Evolutionary conservation across 345 rosid genomes (phyloP), one percentile per base, ranked within the genome.

Genomic region (Erodium maritimum): DNA sequence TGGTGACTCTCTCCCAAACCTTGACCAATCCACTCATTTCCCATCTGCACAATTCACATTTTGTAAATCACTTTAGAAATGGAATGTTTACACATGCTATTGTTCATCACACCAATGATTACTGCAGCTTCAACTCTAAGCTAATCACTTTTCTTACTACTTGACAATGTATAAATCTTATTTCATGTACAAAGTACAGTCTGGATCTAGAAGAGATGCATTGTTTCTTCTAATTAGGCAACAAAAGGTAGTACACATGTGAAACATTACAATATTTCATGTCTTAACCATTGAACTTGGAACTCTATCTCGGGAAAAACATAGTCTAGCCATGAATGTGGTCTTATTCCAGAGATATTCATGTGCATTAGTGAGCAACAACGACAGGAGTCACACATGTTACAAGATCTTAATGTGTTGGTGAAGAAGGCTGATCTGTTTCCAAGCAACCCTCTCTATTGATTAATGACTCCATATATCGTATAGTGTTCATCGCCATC

Each of bases 221-320:
- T 10, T 42, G 48, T 42, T 42, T 42, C 0, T 42, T 42, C 48
- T 42, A 42, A 0, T 7, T 9, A 37, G 21, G 8, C 4, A 22
- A 17, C 24, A 59, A 17, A 34, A 23, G 24, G 21, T 19, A 50
- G 20, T 53, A n/a, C n/a, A n/a, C 19, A 25, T 14, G 52, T 4
- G n/a, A n/a, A n/a, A 61, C 17, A 53, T 42, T 42, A 42, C 0
- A 42, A 42, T 42, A 29, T 29, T 29, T 29, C 37, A 11, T 16
- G 48, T 10, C 48, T 29, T 29, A 29, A 42, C 25, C 73, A 57
- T 25, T 61, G 79, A 45, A 75, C 52, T 59, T 59, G 63, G 73
- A 60, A 68, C 54, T 25, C 19, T 42, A 29, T 12, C 53, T 11
- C 16, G 4, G 17, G 17, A 42, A 42, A 14, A 14, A 42, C 48